Evolutionary conservation across 495 filamentous ascomycete species (phyloP).

Genomic region (Talaromyces ruber): DNA sequence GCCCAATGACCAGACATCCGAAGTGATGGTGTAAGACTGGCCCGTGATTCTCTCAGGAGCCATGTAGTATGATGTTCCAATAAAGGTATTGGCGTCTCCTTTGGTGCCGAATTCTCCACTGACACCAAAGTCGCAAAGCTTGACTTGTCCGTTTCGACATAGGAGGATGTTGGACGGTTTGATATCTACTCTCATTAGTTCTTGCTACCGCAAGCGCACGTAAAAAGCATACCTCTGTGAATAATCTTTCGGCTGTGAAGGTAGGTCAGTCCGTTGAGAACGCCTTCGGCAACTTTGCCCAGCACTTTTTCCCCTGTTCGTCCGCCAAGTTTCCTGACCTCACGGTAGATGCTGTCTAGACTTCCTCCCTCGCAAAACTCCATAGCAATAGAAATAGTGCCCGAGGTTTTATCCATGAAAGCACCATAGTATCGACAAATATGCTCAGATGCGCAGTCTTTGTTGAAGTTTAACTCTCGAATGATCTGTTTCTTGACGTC

Average conservation of each 20-base stretch:
- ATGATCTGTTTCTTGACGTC: slow-evolving; percentile 97
- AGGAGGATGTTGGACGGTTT: slow-evolving; percentile 97
- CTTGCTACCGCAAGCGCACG: neutral
- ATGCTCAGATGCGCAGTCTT: slow-evolving; percentile 85
- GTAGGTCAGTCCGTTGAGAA: slow-evolving; percentile 89
- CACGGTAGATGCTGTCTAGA: slow-evolving; percentile 90
- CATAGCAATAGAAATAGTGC: slow-evolving; percentile 97
- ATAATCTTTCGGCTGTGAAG: slow-evolving; percentile 96
- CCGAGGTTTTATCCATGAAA: slow-evolving; percentile 84
- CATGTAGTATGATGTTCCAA: slow-evolving; percentile 99
- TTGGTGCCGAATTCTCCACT: slow-evolving; percentile 97
- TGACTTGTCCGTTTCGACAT: slow-evolving; percentile 86
- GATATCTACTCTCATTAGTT: slow-evolving; percentile 52
- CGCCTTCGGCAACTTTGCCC: slow-evolving; percentile 95
- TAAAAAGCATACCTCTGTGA: slow-evolving; percentile 55
- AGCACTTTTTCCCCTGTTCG: slow-evolving; percentile 95
- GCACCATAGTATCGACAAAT: slow-evolving; percentile 97
- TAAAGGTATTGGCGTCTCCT: slow-evolving; percentile 97
- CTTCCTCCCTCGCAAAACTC: slow-evolving; percentile 97
- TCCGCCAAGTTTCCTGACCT: slow-evolving; percentile 90
- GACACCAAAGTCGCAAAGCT: slow-evolving; percentile 97
- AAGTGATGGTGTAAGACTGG: slow-evolving; percentile 95
- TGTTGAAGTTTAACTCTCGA: slow-evolving; percentile 93
- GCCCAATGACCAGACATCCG: slow-evolving; percentile 94
- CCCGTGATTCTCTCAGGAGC: slow-evolving; percentile 96